Base-by-base conservation (phyloP, 2,329 filamentous ascomycete genomes). In the Neodidymelliopsis sp. region DNA sequence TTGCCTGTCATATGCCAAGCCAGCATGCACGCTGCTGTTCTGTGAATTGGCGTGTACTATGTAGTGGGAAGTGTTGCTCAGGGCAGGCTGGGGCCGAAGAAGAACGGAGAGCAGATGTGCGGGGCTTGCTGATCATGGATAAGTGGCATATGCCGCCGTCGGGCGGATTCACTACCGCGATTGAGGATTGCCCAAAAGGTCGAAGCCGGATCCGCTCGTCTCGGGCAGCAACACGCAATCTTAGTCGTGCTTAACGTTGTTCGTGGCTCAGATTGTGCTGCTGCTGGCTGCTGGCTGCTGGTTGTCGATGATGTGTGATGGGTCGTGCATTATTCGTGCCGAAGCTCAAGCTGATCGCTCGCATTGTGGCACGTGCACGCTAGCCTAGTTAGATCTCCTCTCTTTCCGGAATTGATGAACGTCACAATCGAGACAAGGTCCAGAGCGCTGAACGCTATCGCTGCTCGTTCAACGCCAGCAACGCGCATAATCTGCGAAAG, bases 301-400 rank as follows among this genome's bases (percentile, higher is more conserved):
- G 31, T 24, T 36, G 33, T 39, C 8, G 35, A 48, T 31, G 46
- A 56, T 48, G 51, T 57, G 59, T 64, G 57, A 64, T 47, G 49
- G 46, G 42, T 25, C 54, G 56, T 62, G 59, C 61, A 65, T 61
- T 58, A 60, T 56, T 51, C 54, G 45, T 54, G 38, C 44, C 45
- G 41, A 47, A 58, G 48, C 36, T 25, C 12, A 24, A 20, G n/a
- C 23, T 13, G 37, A 25, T 18, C 38, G 19, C 19, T 19, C 19
- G 10, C 12, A 8, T 4, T 2, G 5, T 30, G 46, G 50, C 29
- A 53, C 50, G 57, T 62, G 57, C 53, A 12, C 56, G 48, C 55
- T 56, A 57, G 18, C 8, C 46, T 8, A 15, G 15, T 41, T 56
- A 2, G 37, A 23, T 7, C 7, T 22, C n/a, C 9, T 43, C 25